phyloP scores from a whole-genome alignment of 129 eudicot genomes.

The Flaveria sonorensis region DNA sequence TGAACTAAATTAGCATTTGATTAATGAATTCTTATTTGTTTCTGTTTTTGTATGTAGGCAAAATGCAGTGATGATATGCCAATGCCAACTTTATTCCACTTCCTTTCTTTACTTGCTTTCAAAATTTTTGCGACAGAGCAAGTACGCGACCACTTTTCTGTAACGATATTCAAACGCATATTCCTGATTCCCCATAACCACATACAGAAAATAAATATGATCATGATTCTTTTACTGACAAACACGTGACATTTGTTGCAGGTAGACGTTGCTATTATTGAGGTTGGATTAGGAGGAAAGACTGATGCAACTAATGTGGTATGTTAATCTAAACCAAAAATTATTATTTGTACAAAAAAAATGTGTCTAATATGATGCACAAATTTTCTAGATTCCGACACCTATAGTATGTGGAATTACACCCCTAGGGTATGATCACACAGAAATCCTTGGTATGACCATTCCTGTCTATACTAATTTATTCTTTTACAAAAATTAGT shows the following conservation, averaged over 20 bases:
- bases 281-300: constrained; percentile 93
- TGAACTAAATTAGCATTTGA: background rate
- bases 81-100: constrained; percentile 91
- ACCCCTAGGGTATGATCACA: constrained; percentile 97
- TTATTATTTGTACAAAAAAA: background rate
- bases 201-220: background rate
- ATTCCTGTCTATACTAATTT: background rate
- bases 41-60: constrained; percentile 50
- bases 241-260: constrained; percentile 33
- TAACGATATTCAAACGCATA: background rate
- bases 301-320: constrained; percentile 98
- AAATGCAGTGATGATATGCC: constrained; percentile 68
- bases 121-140: constrained; percentile 81
- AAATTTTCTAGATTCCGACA: constrained; percentile 59
- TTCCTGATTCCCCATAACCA: background rate
- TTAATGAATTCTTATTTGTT: constrained; percentile 14
- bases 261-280: constrained; percentile 94
- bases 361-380: constrained; percentile 18
- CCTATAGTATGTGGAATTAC: constrained; percentile 95
- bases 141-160: constrained; percentile 38
- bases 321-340: constrained; percentile 21
- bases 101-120: constrained; percentile 93
- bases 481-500: background rate
- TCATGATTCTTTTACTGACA: constrained; percentile 5
- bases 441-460: constrained; percentile 91